Evolutionary conservation across 2,329 filamentous ascomycete species (phyloP).

Genomic region (Aotearoamyces nothofagi): DNA sequence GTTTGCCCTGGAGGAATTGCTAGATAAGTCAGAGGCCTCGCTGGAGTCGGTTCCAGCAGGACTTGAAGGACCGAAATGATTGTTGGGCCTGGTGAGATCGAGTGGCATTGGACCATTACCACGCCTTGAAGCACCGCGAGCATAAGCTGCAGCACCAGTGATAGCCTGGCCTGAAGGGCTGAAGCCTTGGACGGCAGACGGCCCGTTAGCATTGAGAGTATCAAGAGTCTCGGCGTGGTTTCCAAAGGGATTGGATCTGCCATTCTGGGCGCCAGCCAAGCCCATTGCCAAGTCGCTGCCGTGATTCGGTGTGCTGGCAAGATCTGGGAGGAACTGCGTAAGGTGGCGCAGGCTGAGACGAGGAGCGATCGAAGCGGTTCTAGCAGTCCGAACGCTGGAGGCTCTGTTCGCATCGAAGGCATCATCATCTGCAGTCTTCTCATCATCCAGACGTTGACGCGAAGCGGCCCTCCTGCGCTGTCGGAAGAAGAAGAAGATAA

Average conservation of each 20-base stretch:
- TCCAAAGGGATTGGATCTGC: constrained; percentile 52
- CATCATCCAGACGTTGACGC: constrained; percentile 38
- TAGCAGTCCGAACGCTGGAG: constrained; percentile 6
- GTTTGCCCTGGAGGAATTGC: constrained; percentile 26
- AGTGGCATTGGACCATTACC: constrained; percentile 31
- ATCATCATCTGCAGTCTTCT: constrained; percentile 32
- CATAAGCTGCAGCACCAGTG: constrained; percentile 23
- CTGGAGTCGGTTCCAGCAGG: constrained; percentile 50
- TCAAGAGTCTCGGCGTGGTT: constrained; percentile 37
- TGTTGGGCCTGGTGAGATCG: constrained; percentile 33
- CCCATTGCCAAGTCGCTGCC: constrained; percentile 14
- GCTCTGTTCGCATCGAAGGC: constrained; percentile 7
- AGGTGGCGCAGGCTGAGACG: constrained; percentile 71
- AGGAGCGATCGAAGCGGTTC: constrained; percentile 41
- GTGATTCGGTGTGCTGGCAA: constrained; percentile 26
- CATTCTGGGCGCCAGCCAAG: constrained; percentile 8
- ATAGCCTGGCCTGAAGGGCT: constrained; percentile 24
- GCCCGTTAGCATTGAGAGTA: constrained; percentile 24
- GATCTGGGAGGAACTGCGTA: constrained; percentile 65
- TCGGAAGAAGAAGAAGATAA: constrained; percentile 58
- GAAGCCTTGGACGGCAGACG: constrained; percentile 23
- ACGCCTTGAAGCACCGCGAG: constrained; percentile 41
- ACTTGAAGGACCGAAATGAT: constrained; percentile 31
- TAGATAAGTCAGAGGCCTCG: constrained; percentile 35
- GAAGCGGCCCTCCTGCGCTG: constrained; percentile 53